Evolutionary conservation across 495 filamentous ascomycete species (phyloP).

Genomic region (Tuber melanosporum): DNA sequence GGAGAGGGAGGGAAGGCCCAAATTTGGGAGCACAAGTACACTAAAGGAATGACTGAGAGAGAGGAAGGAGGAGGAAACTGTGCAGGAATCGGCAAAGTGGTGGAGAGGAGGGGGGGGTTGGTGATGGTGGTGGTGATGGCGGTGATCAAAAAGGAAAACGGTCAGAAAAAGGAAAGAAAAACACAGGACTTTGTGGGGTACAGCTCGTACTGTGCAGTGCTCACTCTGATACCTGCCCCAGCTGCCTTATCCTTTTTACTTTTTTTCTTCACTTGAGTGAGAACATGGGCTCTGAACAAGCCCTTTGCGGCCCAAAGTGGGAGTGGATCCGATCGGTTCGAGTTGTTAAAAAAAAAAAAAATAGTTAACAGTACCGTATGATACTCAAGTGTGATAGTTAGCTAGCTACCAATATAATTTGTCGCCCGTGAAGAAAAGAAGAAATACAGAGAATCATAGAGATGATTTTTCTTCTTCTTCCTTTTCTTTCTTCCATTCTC

Average conservation of each 20-base stretch:
- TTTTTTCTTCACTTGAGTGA: background rate
- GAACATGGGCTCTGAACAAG: background rate
- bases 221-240: background rate
- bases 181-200: background rate
- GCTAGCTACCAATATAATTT: background rate
- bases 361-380: background rate
- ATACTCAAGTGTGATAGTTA: no score
- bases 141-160: conserved; percentile 1
- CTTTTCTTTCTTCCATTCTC: background rate
- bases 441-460: background rate
- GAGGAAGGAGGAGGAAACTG: background rate
- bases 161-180: conserved; percentile 3
- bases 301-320: background rate
- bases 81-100: background rate
- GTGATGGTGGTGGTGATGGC: background rate
- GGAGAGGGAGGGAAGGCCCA: background rate
- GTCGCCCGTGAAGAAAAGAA: background rate
- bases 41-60: background rate
- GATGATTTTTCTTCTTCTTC: background rate
- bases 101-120: background rate
- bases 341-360: background rate
- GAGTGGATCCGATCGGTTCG: conserved; percentile 4
- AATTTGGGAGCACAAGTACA: background rate
- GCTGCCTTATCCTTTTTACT: background rate
- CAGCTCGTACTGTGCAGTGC: background rate